Evolutionary conservation across 148 eudicot species (phyloP), one percentile per base, ranked within the genome.

Genomic region (Arctostaphylos glauca): DNA sequence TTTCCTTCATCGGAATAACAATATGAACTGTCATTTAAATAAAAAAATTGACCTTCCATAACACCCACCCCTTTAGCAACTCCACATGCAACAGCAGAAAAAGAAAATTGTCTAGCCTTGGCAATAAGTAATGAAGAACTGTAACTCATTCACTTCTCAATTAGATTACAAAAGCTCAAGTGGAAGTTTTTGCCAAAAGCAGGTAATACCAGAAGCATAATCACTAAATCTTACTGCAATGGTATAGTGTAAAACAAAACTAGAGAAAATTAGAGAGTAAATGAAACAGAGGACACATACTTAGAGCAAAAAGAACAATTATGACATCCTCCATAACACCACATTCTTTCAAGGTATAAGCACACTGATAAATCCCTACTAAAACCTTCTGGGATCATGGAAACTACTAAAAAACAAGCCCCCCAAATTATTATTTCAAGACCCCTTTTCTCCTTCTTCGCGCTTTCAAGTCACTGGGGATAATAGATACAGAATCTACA

Each of bases 401-500:
- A 49, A 18, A 81, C 81, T 25, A 72, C 52, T 19, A 64, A 49
- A 66, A 78, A 54, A 50, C 60, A 59, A 48, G 48, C 52, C 81
- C 13, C 13, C 59, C 8, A 31, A 76, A 64, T 73, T 16, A 38
- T 59, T 77, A 80, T 81, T 89, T 84, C 82, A 87, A 79, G 80
- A 84, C 83, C 86, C 89, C 68, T 86, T 76, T 88, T 87, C 88
- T 88, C 83, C 87, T 86, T 78, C 87, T 81, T 60, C 81, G 91
- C 41, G 82, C 84, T 87, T 75, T 91, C 84, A 93, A 82, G 81
- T 87, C 86, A 84, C 85, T 91, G 43, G 99, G 99, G 81, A 90
- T 85, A 74, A 96, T 91, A 6, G 92, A 94, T 77, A 96, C 95
- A 55, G 93, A 91, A 91, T 96, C 99, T 60, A 96, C 94, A 87